Evolutionary conservation across 2,329 filamentous ascomycete species (phyloP).

Genomic region (Tolypocladium album): DNA sequence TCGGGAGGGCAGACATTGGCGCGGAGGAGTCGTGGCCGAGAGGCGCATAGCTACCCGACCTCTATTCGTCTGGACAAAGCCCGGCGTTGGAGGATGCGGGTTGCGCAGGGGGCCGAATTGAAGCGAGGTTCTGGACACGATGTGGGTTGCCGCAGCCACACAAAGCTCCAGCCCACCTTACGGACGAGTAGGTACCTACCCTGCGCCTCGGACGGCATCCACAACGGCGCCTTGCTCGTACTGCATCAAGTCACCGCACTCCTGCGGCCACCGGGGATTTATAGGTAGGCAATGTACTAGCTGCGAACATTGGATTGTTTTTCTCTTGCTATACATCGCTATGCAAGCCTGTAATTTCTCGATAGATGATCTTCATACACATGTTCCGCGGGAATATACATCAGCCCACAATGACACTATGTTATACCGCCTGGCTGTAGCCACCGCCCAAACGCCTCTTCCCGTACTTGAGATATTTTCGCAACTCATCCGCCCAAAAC

Average conservation of each 20-base stretch:
- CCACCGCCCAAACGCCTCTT: slow-evolving; percentile 44
- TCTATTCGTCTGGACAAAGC: not conserved
- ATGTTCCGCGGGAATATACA: not conserved
- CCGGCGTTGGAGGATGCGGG: not conserved
- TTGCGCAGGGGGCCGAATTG: not conserved
- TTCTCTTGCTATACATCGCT: not conserved
- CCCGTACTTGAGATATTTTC: slow-evolving; percentile 66
- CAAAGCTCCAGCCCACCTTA: not conserved
- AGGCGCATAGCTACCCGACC: slow-evolving; percentile 29
- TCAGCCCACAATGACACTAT: not conserved
- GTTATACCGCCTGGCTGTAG: slow-evolving; percentile 55
- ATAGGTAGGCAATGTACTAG: not conserved
- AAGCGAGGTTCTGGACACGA: not conserved
- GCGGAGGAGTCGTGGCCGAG: slow-evolving; percentile 22
- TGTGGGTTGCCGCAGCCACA: not conserved
- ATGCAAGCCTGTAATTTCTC: slow-evolving; percentile 3
- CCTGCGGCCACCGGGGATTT: not conserved
- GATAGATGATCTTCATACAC: not conserved
- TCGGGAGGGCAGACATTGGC: slow-evolving; percentile 37
- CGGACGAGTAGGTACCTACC: not conserved
- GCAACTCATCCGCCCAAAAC: slow-evolving; percentile 86
- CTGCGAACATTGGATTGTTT: not conserved
- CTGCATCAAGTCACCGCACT: not conserved
- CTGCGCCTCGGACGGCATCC: not conserved
- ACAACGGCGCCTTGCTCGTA: not conserved